These are phyloP conservation scores for Corallochytrium limacisporum DNA, from an alignment of 78 protist genomes.

Conservation along the genomic window DNA sequence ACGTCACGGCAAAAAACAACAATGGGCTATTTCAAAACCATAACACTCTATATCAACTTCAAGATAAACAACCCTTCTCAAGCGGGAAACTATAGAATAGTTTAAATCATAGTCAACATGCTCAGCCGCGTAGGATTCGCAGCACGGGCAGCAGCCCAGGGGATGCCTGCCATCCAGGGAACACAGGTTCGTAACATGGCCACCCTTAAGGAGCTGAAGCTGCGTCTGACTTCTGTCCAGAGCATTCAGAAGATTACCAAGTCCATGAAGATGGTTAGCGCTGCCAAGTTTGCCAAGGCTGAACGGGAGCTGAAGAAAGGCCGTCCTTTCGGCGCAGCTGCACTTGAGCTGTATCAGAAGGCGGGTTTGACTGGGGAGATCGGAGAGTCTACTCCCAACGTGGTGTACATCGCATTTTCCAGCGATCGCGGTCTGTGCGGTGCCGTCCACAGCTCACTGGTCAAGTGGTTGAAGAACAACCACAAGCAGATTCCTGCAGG, in stretches of 20 bases:
- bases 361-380: not conserved
- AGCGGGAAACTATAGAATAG: too few relatives aligned
- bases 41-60: too few relatives aligned
- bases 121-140: too few relatives aligned
- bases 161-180: not conserved
- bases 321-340: slow-evolving; percentile 1
- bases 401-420: not conserved
- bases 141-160: too few relatives aligned
- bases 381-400: not conserved
- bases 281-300: slow-evolving; percentile 31
- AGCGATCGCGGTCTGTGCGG: slow-evolving; percentile 57
- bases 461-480: too few relatives aligned
- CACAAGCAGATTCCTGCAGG: too few relatives aligned
- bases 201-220: slow-evolving; percentile 11
- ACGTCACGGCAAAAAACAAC: too few relatives aligned
- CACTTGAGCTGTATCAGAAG: not conserved
- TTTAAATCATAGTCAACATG: too few relatives aligned
- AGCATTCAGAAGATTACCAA: slow-evolving; percentile 34
- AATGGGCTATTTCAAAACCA: too few relatives aligned
- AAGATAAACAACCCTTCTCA: too few relatives aligned
- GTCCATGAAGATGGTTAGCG: slow-evolving; percentile 44
- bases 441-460: slow-evolving; percentile 20
- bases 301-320: not conserved
- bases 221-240: slow-evolving; percentile 14
- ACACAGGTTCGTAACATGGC: slow-evolving; percentile 16